Evolutionary conservation across 208 protist species (phyloP), one percentile per base, ranked within the genome.

Genomic region (Leishmania arabica): DNA sequence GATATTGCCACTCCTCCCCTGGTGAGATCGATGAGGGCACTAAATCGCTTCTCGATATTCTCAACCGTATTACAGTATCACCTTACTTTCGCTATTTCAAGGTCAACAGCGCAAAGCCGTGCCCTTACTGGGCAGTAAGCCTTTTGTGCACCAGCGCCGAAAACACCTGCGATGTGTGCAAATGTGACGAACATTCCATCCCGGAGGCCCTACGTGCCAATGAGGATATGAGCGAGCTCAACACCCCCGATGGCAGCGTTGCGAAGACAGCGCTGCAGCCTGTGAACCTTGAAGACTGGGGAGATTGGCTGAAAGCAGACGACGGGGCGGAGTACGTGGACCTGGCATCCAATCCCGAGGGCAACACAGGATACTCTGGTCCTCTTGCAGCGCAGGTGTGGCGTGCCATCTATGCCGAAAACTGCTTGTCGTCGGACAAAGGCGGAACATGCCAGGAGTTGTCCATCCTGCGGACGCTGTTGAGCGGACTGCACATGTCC

Each of bases 51-150:
- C 81, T 95, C 0, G 49, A 79, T 7, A 62, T 95, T 3, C 82
- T 98, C 17, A 96, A 98, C 85, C 79, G 80, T 27, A 93, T 98
- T 60, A 95, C 93, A 1, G 82, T 70, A 7, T 82, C 88, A 17
- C 86, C 92, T 2, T 98, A 92, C 89, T 98, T 97, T 85, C 92
- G 94, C 62, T 98, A 95, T 80, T 98, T 92, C 86, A 97, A 97
- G 79, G 90, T 96, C 7, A 96, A 95, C 84, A 90, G 86, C 27
- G 91, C 96, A 37, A 95, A 93, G 69, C 77, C 75, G 3, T 98
- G 95, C 79, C 94, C 93, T 19, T 98, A 94, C 73, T 98, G 95
- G 95, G 95, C 89, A 11, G 94, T 96, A 15, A 88, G 81, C 42
- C 79, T 96, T 66, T 78, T 97, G 42, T 98, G 95, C 86, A 95